Evolutionary conservation across 148 eudicot species (phyloP), one percentile per base, ranked within the genome.

Genomic region (Rhododendron mucronatum): DNA sequence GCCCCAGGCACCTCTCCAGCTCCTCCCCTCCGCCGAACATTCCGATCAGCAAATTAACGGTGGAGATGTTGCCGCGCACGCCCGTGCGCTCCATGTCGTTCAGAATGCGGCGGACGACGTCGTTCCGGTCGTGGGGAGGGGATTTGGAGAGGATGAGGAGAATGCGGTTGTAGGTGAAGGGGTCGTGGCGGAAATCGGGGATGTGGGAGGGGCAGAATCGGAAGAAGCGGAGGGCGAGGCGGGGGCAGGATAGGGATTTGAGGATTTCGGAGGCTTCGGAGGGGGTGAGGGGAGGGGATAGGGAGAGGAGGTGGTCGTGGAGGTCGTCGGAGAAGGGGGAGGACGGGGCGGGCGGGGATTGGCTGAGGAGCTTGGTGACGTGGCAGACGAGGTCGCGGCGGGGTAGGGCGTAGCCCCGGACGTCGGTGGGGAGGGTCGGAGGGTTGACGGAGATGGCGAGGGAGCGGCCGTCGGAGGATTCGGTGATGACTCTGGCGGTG

Each of bases 351-450:
- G 23, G 85, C 50, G 82, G 84, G 63, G 93, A 85, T 44, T 89
- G 89, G 15, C 3, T 9, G 59, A 95, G 94, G 86, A 95, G 89
- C 37, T 90, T 88, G 83, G 89, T 55, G 89, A 90, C 88, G 81
- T 91, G 90, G 92, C 96, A 94, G 84, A 94, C 91, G 81, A 96
- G 91, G 90, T 93, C 93, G 39, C 90, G 99, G 88, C 99, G 99
- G 50, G 99, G 99, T 65, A 96, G 90, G 1, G 93, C 88, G 91
- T 91, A 91, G 90, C 97, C 97, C 9, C 94, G 89, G 78, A 88
- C 35, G 93, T 95, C 96, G 89, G 88, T 83, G 55, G 90, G 92
- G 86, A 84, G 88, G 51, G 85, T 61, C 5, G 93, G 92, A 20
- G 91, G 12, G 12, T 80, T 69, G 85, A 94, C 93, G 61, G 91